Evolutionary conservation across 768 basidiomycete genomes (phyloP), one percentile per base, ranked within the genome.

Genomic region (Clathrus columnatus): DNA sequence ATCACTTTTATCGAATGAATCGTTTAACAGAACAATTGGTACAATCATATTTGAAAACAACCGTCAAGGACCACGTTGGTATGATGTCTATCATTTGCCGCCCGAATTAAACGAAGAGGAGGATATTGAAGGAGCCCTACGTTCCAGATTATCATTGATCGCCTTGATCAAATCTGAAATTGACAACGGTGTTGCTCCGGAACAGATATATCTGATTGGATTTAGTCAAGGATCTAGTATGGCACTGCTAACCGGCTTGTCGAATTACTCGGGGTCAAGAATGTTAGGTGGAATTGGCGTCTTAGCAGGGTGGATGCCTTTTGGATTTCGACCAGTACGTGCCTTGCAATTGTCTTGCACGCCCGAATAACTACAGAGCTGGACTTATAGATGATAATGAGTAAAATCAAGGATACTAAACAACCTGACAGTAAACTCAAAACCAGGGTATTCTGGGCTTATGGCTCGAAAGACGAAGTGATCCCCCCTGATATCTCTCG

Each of bases 301-400:
- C 58, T 60, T 76, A 2, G 73, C 74, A 10, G 74, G 75, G 2
- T 77, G 75, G 75, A 70, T 77, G 10, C 75, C 75, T n/a, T n/a
- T n/a, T n/a, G n/a, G n/a, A n/a, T n/a, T n/a, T n/a, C n/a, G n/a
- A n/a, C n/a, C n/a, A n/a, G n/a, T n/a, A n/a, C n/a, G n/a, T n/a
- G n/a, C n/a, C n/a, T n/a, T n/a, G n/a, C n/a, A n/a, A n/a, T n/a
- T n/a, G n/a, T n/a, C n/a, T n/a, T n/a, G n/a, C n/a, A n/a, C n/a
- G n/a, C n/a, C n/a, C n/a, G n/a, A n/a, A n/a, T n/a, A n/a, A n/a
- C n/a, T n/a, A n/a, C n/a, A n/a, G n/a, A n/a, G n/a, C n/a, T n/a
- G n/a, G n/a, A n/a, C n/a, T n/a, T n/a, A n/a, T n/a, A n/a, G n/a
- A n/a, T n/a, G n/a, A n/a, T n/a, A n/a, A n/a, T n/a, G n/a, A n/a